Evolutionary conservation across 306 rosid genomes (phyloP).

Genomic region (Malus orientalis): DNA sequence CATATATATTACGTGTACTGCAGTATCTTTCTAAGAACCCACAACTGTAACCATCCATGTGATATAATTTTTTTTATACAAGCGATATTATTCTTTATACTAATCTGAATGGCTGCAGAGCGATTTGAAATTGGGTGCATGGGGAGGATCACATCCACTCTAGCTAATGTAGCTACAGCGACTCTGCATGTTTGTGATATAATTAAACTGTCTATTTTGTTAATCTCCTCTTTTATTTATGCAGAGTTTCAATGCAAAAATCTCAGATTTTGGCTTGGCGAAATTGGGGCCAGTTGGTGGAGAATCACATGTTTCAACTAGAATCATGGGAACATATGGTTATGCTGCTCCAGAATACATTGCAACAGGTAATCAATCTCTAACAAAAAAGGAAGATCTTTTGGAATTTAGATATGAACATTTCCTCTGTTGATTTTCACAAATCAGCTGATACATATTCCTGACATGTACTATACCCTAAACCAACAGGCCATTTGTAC

Average conservation of each 20-base stretch:
- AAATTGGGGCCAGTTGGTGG: slow-evolving; percentile 71
- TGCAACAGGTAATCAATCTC: slow-evolving; percentile 58
- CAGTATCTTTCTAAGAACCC: neutral
- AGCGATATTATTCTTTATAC: neutral
- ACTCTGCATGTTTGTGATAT: neutral
- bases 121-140: neutral
- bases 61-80: no score
- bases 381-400: neutral
- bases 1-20: neutral
- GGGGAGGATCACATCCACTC: neutral
- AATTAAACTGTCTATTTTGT: neutral
- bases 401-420: neutral
- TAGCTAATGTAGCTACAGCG: no score
- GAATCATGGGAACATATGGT: slow-evolving; percentile 76
- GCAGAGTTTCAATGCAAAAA: slow-evolving; percentile 72
- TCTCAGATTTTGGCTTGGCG: slow-evolving; percentile 85
- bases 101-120: neutral
- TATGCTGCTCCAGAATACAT: slow-evolving; percentile 90
- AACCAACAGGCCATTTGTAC: slow-evolving; percentile 70
- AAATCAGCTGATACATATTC: neutral
- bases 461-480: neutral
- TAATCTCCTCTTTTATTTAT: neutral
- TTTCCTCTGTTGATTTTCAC: neutral
- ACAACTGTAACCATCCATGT: neutral
- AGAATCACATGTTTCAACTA: slow-evolving; percentile 78